Evolutionary conservation across 805 yeast genomes (phyloP), one percentile per base, ranked within the genome.

Genomic region (Metschnikowia noctiluminum): DNA sequence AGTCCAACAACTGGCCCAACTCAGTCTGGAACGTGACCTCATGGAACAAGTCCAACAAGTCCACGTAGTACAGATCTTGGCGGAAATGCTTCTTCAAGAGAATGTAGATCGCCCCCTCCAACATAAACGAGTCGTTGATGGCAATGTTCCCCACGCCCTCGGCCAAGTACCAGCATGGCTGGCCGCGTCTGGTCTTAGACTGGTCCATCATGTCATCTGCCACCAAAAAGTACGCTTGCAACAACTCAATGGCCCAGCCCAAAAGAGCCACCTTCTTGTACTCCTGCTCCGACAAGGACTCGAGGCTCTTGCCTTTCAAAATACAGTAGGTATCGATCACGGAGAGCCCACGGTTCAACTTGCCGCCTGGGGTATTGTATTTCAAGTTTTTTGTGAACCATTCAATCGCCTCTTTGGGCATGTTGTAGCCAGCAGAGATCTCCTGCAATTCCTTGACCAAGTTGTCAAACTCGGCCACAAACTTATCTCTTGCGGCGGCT

Each of bases 191-290:
- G 38, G 99, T 94, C 68, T 89, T 86, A 32, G 96, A 87, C 58
- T 83, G 82, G 69, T 94, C 99, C 99, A 94, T 94, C 83, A 94
- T 94, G 67, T 94, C 99, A 68, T 94, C 99, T 31, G 98, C 95
- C 49, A 94, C 98, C 62, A 94, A 78, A 77, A 94, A 94, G 68
- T 89, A 94, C 1, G 97, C 98, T 73, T 92, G 99, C 59, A 92
- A 77, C 56, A 94, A 78, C 73, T 94, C 99, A 58, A 94, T 82
- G 59, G 89, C 78, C 99, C 99, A 94, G 21, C 99, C 99, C 56
- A 94, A 77, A 43, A 91, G 74, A 9, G 97, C 94, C 35, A 89
- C 87, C 61, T 83, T 85, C 67, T 81, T 81, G 74, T 90, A 92
- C 63, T 89, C 94, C 31, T 74, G 87, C 15, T 64, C 76, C 9